Evolutionary conservation across 345 rosid species (phyloP).

Genomic region (Ricinus communis): DNA sequence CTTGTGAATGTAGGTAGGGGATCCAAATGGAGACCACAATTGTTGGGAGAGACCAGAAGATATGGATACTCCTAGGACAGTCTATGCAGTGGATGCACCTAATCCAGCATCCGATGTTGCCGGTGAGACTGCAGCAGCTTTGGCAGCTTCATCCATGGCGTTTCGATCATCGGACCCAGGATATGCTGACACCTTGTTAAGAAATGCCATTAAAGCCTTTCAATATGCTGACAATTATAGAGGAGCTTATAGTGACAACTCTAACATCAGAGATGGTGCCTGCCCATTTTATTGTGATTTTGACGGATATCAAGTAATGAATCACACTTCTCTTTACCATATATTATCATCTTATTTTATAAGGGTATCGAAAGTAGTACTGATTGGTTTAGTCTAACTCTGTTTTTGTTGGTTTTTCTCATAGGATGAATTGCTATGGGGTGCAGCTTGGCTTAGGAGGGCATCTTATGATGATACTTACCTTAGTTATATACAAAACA

Average conservation of each 20-base stretch:
- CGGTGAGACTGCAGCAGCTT: conserved; percentile 83
- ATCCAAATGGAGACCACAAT: conserved; percentile 71
- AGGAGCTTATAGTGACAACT: conserved; percentile 91
- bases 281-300: conserved; percentile 98
- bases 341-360: background rate
- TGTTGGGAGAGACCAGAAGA: conserved; percentile 99
- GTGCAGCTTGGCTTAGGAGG: conserved; percentile 90
- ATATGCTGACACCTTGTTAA: conserved; percentile 67
- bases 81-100: conserved; percentile 77
- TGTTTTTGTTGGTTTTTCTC: background rate
- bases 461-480: conserved; percentile 65
- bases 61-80: conserved; percentile 85
- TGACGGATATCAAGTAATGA: conserved; percentile 76
- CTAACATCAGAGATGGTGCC: conserved; percentile 57
- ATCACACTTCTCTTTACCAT: background rate
- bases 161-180: conserved; percentile 76
- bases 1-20: conserved; percentile 64
- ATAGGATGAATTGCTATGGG: conserved; percentile 97
- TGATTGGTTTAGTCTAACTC: background rate
- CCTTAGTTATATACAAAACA: conserved; percentile 66
- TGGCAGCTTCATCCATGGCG: conserved; percentile 87
- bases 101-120: conserved; percentile 89
- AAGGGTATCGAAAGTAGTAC: background rate
- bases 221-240: conserved; percentile 74
- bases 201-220: conserved; percentile 56